A percentile compares a stretch with the other conserved stretches of the same genome.
Evolutionary conservation across 176 grass and related monocot genomes (phyloP).

Genomic region (Alloteropsis semialata): DNA sequence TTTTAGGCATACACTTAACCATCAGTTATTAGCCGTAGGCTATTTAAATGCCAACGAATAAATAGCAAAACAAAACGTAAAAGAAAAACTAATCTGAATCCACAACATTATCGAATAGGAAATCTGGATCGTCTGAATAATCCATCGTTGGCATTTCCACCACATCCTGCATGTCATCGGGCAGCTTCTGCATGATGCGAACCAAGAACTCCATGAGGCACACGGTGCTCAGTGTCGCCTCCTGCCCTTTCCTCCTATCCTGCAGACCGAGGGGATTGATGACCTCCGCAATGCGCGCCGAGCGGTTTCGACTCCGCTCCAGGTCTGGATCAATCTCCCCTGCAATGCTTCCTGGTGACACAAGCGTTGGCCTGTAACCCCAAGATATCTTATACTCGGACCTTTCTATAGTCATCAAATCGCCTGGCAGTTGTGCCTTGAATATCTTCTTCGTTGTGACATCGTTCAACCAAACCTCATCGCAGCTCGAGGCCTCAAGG

Average conservation of each 20-base stretch:
- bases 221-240: background rate
- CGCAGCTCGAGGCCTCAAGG: no score
- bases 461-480: background rate
- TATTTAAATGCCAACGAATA: no score
- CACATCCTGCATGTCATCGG: background rate
- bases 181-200: background rate
- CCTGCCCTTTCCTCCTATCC: background rate
- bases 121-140: background rate
- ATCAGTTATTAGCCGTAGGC: no score
- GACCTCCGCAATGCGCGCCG: background rate
- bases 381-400: background rate
- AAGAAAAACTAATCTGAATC: no score
- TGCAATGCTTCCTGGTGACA: background rate
- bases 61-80: no score
- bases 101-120: background rate
- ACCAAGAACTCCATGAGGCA: constrained; percentile 15
- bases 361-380: constrained; percentile 1
- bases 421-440: background rate
- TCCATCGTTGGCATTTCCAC: background rate
- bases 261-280: background rate
- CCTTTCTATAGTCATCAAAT: background rate
- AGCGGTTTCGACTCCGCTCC: background rate
- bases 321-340: background rate
- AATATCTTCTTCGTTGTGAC: background rate
- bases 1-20: no score